Percentiles rank a stretch among this genome's conserved stretches.
Conservation (phyloP, 139 green algal genomes). For the Coccomyxa sp. region DNA sequence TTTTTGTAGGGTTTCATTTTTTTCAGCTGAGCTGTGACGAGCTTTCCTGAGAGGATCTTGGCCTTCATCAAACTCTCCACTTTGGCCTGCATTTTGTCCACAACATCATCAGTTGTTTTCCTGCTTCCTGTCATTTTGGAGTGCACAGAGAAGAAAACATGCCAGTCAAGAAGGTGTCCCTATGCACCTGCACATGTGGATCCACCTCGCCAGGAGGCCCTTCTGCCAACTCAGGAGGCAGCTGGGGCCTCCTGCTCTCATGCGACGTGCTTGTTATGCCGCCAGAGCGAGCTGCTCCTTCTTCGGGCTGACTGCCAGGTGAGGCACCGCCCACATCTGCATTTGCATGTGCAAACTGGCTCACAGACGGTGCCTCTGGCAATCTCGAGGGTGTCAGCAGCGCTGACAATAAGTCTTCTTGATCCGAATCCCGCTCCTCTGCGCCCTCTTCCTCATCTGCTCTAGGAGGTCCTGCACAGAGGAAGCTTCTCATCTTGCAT, state of each 20-base stretch:
- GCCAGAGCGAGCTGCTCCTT: neutral
- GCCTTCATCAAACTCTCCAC: slow-evolving; percentile 7
- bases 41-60: neutral
- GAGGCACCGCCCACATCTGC: neutral
- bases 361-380: neutral
- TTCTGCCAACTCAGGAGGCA: neutral
- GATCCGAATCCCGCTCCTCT: too few species aligned
- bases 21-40: slow-evolving; percentile 13
- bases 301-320: neutral
- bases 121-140: neutral
- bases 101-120: neutral
- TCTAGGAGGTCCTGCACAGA: too few species aligned
- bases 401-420: too few species aligned
- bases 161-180: neutral
- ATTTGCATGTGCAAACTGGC: neutral
- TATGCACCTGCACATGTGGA: slow-evolving; percentile 9
- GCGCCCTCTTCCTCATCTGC: too few species aligned
- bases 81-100: slow-evolving; percentile 6
- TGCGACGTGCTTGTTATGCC: neutral
- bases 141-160: neutral
- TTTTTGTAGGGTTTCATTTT: slow-evolving; percentile 50
- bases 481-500: too few species aligned
- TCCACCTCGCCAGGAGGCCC: neutral
- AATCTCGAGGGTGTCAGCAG: too few species aligned
- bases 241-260: neutral